Evolutionary conservation across 169 alveolate species (phyloP).

Genomic region (Besnoitia besnoiti): DNA sequence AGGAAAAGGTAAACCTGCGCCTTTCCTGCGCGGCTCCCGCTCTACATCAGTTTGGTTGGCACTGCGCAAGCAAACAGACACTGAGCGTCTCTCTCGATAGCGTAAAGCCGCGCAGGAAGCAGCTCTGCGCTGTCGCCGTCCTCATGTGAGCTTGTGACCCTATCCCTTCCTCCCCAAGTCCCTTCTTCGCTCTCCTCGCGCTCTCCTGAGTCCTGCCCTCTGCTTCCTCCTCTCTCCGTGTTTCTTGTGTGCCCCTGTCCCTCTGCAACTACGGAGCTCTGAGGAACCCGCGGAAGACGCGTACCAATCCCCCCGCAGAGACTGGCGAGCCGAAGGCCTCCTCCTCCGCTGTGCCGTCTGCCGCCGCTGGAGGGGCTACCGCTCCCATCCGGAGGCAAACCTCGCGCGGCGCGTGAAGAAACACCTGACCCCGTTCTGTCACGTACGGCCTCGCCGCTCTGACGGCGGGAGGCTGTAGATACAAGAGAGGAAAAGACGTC

Average conservation of each 20-base stretch:
- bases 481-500: too few relatives aligned
- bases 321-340: neutral
- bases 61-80: constrained; percentile 1
- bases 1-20: neutral
- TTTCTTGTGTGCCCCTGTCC: neutral
- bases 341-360: neutral
- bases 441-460: too few relatives aligned
- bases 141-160: neutral
- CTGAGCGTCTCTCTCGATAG: constrained; percentile 30
- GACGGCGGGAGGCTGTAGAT: too few relatives aligned
- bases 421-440: too few relatives aligned
- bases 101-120: constrained; percentile 26
- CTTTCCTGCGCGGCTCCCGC: neutral
- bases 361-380: too few relatives aligned
- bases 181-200: neutral
- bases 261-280: neutral
- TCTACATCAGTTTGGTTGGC: neutral
- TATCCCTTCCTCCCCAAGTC: neutral
- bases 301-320: neutral
- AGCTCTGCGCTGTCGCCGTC: neutral
- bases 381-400: too few relatives aligned
- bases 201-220: neutral
- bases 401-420: too few relatives aligned
- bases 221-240: neutral
- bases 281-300: neutral